Conservation (phyloP, 495 filamentous ascomycete species). For the Aspergillus biplanus region DNA sequence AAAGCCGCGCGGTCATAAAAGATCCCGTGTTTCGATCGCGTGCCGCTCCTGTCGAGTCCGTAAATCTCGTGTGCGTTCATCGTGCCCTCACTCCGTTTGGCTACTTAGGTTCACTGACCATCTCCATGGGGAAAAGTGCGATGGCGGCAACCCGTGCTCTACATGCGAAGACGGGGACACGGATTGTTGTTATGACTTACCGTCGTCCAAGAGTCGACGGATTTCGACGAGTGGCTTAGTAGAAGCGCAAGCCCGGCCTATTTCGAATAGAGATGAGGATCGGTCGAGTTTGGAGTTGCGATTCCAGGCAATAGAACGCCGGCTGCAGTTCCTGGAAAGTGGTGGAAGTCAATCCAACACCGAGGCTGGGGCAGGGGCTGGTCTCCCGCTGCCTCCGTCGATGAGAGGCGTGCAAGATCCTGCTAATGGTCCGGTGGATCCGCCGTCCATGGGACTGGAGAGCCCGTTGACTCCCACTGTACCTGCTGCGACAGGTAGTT, state of each 20-base stretch:
- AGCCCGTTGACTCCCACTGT: too few relatives aligned
- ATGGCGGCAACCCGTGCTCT: constrained; percentile 5
- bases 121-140: neutral
- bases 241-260: neutral
- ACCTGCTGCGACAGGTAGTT: too few relatives aligned
- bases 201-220: too few relatives aligned
- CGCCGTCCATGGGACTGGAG: too few relatives aligned
- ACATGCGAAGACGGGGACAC: constrained; percentile 10
- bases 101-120: neutral
- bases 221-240: too few relatives aligned
- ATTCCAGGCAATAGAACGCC: neutral
- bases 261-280: neutral
- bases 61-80: constrained; percentile 12
- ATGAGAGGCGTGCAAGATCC: too few relatives aligned
- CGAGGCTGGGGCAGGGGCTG: too few relatives aligned
- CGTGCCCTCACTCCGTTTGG: neutral
- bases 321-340: neutral
- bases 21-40: constrained; percentile 9
- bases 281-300: neutral
- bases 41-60: constrained; percentile 8
- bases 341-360: neutral
- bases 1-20: neutral
- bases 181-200: constrained; percentile 10
- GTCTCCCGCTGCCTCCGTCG: too few relatives aligned
- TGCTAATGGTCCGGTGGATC: too few relatives aligned